Percentiles rank a stretch among this genome's conserved stretches.
Conservation (phyloP, 2,329 filamentous ascomycete genomes). For the Apiospora phragmitis region DNA sequence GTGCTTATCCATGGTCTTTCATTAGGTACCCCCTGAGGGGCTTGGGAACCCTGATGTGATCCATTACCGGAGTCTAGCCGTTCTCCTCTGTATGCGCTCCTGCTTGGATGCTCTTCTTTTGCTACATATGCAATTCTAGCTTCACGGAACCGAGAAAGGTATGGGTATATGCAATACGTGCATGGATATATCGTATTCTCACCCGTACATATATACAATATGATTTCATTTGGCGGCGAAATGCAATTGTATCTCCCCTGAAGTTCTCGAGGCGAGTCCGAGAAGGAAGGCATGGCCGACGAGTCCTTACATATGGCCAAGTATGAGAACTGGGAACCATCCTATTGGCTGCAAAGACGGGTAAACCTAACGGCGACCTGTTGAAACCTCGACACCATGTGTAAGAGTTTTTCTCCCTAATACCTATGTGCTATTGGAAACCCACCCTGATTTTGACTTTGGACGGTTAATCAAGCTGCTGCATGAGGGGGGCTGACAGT, state of each 20-base stretch:
- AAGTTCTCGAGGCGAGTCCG: neutral
- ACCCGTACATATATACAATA: neutral
- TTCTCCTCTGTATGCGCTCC: neutral
- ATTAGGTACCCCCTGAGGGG: neutral
- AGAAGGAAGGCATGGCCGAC: too few species aligned
- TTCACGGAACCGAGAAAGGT: neutral
- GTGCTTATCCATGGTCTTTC: neutral
- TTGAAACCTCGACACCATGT: neutral
- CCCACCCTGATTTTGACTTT: neutral
- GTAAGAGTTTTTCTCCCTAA: neutral
- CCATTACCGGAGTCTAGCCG: neutral
- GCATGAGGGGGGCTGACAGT: neutral
- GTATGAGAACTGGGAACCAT: neutral
- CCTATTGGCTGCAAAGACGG: neutral
- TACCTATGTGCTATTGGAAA: neutral
- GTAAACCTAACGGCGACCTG: neutral
- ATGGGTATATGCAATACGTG: neutral
- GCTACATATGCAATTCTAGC: neutral
- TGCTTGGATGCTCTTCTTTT: neutral
- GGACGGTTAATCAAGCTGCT: neutral
- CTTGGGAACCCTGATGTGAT: neutral
- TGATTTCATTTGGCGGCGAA: neutral
- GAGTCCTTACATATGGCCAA: neutral
- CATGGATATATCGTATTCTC: neutral
- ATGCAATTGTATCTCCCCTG: neutral